Evolutionary conservation across 208 protist species (phyloP), one percentile per base, ranked within the genome.

Genomic region (Trypanosoma boissoni): DNA sequence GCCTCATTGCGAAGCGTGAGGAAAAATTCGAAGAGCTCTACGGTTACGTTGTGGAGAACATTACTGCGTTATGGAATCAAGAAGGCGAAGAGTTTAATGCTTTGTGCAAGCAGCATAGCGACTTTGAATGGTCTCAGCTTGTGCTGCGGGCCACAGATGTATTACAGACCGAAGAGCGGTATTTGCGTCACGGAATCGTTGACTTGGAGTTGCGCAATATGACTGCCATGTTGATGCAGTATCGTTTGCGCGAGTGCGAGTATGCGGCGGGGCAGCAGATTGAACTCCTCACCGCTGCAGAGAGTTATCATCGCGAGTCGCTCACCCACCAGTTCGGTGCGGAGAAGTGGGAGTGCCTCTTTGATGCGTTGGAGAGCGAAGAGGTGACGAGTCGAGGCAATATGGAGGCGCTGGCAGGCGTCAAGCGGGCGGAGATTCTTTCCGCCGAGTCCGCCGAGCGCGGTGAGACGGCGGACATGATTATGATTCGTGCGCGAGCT

Each of bases 1-100:
- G 49, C 10, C 9, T 54, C 7, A 20, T 68, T 37, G 7, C 18
- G 27, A 34, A 43, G 5, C 50, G 55, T 16, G 60, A 74, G 9
- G 32, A 8, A 20, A 52, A 64, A 42, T 62, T 53, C 9, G 53
- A 65, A 16, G 10, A n/a, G 0, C 54, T 91, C 41, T 82, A 69
- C 21, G 52, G 69, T n/a, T 28, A 37, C 24, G 84, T 82, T 52
- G 36, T 66, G 18, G 41, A 54, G 14, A 70, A 64, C 16, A 69
- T 76, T 36, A 53, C 50, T 2, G 45, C 59, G 9, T 34, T 91
- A 4, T 84, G 74, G 67, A 49, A 12, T 9, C 60, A 78, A 27
- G 80, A 91, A 67, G 50, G 46, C 37, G 48, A 53, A 14, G 48
- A 72, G 31, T 76, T 68, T 62, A 57, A 51, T 52, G 32, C n/a